Evolutionary conservation across 352 stramenopile species (phyloP), one percentile per base, ranked within the genome.

Genomic region (Phytophthora pistaciae): DNA sequence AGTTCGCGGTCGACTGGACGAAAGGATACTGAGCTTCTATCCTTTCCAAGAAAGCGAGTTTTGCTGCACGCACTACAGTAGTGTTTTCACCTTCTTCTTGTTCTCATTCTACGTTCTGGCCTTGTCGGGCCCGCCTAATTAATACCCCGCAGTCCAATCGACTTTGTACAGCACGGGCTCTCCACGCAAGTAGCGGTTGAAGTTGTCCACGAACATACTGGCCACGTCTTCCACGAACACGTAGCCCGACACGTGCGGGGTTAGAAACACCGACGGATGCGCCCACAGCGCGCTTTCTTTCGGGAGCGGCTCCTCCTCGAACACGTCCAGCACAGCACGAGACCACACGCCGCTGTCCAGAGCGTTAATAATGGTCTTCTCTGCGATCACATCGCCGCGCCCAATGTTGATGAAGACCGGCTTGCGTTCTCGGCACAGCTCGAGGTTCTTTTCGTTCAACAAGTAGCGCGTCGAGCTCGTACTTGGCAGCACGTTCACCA

Each of bases 331-430:
- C 60, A 88, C 80, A n/a, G 80, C 80, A 18, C 63, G 68, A 7
- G 80, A 85, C 40, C 93, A 84, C 60, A 84, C 83, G 2, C 75
- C 50, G 5, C 78, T 71, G 61, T 95, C 83, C 18, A 97, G 70
- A 38, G 90, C 85, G 36, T 57, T 29, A 31, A 97, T 29, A 29
- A 97, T 75, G 13, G 72, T 77, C 18, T 63, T 55, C 66, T 95
- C 87, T 20, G 70, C 49, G 46, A 97, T 80, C 16, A 98, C 75
- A 67, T 96, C 91, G 14, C 93, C 93, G 18, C 93, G 86, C 6
- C 93, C 93, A 27, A 97, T 88, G 81, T 97, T 97, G 69, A 98
- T 85, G 60, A 98, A 89, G 25, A 96, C 85, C 1, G 90, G 88
- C 69, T 91, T 76, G 68, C 86, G 82, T 18, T 78, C 56, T 2